Evolutionary conservation across 2,329 filamentous ascomycete species (phyloP).

Genomic region (Ophiostoma himal-ulmi): DNA sequence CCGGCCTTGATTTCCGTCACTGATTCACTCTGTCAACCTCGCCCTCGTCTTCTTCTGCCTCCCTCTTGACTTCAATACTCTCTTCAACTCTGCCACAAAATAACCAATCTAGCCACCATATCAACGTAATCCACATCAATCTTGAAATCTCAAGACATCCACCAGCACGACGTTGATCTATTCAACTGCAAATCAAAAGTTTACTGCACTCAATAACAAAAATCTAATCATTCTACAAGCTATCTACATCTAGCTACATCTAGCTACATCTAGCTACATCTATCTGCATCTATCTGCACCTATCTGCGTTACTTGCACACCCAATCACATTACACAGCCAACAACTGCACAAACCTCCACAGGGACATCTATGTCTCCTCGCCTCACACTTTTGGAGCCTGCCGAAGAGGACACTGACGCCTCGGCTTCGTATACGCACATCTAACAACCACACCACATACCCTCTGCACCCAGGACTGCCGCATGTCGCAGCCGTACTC

Average conservation of each 20-base stretch:
- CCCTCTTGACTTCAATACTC: not conserved
- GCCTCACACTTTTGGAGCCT: constrained; percentile 20
- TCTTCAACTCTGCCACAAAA: not conserved
- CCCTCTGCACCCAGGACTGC: not conserved
- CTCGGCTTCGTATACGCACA: constrained; percentile 2
- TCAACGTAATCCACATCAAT: not conserved
- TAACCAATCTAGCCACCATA: not conserved
- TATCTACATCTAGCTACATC: no score
- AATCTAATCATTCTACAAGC: no score
- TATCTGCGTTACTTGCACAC: not conserved
- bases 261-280: no score
- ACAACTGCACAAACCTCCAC: not conserved
- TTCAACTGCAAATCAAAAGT: no score
- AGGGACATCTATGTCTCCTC: constrained; percentile 24
- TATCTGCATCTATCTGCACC: not conserved
- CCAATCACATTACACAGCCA: not conserved
- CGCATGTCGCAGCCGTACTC: constrained; percentile 3
- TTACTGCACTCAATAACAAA: no score
- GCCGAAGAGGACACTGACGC: constrained; percentile 21
- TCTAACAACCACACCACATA: not conserved
- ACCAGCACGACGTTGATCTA: not conserved
- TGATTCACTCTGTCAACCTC: not conserved
- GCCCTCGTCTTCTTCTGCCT: not conserved
- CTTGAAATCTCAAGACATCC: not conserved
- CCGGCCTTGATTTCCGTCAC: constrained; percentile 14